Evolutionary conservation across 2,329 filamentous ascomycete species (phyloP).

Genomic region (Trichocomaceae sp.): DNA sequence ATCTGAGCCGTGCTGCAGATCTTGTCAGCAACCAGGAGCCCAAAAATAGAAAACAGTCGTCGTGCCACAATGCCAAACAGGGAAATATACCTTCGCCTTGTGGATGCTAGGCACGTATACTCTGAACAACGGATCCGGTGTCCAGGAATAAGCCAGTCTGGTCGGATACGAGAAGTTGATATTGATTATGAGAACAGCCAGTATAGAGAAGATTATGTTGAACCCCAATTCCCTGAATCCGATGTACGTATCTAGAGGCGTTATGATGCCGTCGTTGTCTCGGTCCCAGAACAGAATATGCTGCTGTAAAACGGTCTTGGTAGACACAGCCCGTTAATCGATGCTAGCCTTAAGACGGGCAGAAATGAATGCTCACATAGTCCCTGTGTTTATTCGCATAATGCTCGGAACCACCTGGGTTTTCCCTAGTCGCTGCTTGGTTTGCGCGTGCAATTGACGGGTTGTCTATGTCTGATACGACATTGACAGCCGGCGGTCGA

Average conservation of each 20-base stretch:
- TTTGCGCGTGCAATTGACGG: neutral
- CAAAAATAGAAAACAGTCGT: too few relatives aligned
- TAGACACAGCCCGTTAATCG: neutral
- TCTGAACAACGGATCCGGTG: constrained; percentile 35
- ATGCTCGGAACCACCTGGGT: neutral
- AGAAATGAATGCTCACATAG: neutral
- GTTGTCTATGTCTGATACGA: neutral
- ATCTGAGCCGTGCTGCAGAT: constrained; percentile 28
- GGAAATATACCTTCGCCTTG: constrained; percentile 31
- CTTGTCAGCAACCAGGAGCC: too few relatives aligned
- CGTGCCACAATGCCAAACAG: too few relatives aligned
- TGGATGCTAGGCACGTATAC: constrained; percentile 36
- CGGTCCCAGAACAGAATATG: constrained; percentile 41
- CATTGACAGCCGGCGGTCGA: neutral
- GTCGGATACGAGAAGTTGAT: constrained; percentile 44
- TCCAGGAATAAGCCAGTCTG: constrained; percentile 26
- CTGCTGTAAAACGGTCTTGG: constrained; percentile 32
- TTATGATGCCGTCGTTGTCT: constrained; percentile 37
- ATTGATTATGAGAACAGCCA: constrained; percentile 37
- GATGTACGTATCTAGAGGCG: constrained; percentile 33
- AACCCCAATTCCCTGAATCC: constrained; percentile 25
- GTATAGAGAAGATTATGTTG: constrained; percentile 32
- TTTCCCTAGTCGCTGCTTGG: neutral
- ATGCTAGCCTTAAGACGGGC: neutral
- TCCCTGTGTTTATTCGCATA: neutral